These are phyloP conservation scores for Leucosporidium creatinivorum DNA, from an alignment of 768 basidiomycete genomes.

Conservation along the genomic window DNA sequence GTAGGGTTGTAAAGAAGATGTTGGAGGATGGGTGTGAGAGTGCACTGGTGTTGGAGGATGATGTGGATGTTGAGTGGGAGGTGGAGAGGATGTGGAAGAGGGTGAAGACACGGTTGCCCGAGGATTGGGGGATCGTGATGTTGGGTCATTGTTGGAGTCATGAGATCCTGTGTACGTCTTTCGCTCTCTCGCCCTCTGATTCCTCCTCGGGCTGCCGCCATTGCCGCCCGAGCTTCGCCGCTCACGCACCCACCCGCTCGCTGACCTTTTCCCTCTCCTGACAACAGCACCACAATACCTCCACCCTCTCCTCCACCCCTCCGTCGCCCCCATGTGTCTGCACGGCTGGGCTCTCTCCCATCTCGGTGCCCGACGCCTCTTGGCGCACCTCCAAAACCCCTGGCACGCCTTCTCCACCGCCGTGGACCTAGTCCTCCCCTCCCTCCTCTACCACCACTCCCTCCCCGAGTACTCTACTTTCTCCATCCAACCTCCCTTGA, in stretches of 20 bases:
- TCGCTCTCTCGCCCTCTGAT: background rate
- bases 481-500: conserved; percentile 37
- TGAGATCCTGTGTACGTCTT: conserved; percentile 29
- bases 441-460: conserved; percentile 24
- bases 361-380: conserved; percentile 20
- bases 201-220: conserved; percentile 1
- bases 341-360: conserved; percentile 36
- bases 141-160: conserved; percentile 39
- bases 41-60: conserved; percentile 37
- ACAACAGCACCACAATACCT: conserved; percentile 34
- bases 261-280: background rate
- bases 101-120: conserved; percentile 29
- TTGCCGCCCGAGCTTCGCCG: background rate
- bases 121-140: conserved; percentile 32
- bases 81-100: conserved; percentile 36
- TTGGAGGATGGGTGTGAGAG: conserved; percentile 28
- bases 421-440: conserved; percentile 36
- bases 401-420: conserved; percentile 37
- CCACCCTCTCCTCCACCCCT: conserved; percentile 34
- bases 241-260: no score
- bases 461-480: conserved; percentile 22
- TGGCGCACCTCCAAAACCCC: conserved; percentile 33
- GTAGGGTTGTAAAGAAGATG: conserved; percentile 34
- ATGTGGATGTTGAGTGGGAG: conserved; percentile 39
- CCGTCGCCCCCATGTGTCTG: conserved; percentile 34